A percentile compares a stretch with the other conserved stretches of the same genome.
phyloP scores from a whole-genome alignment of 345 rosid genomes.

The Clarkia xantiana region DNA sequence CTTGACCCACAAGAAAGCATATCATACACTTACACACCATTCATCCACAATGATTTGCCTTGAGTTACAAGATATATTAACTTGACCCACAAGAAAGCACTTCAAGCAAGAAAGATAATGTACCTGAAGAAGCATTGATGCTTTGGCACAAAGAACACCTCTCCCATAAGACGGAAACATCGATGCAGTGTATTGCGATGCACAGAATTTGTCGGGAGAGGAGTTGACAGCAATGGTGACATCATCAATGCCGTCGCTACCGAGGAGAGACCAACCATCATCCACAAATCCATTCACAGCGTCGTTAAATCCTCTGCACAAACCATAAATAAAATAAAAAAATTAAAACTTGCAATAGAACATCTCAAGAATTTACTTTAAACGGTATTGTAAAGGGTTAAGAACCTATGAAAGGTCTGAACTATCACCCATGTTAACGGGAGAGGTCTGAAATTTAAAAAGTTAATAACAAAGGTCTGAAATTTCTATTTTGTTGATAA shows the following conservation, averaged over 20 bases:
- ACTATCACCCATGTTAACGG: no score
- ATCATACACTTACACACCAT: no score
- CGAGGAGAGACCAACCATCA: slow-evolving; percentile 88
- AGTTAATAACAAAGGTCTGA: no score
- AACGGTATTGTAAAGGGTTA: no score
- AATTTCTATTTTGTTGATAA: no score
- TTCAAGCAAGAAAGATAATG: background rate
- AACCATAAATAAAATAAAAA: background rate
- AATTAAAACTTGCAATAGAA: background rate
- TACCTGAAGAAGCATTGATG: slow-evolving; percentile 92
- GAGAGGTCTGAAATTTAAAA: no score
- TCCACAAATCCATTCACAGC: slow-evolving; percentile 86
- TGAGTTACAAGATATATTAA: background rate
- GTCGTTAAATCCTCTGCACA: slow-evolving; percentile 82
- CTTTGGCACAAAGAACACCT: slow-evolving; percentile 92
- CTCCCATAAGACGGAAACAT: slow-evolving; percentile 71
- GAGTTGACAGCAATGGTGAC: slow-evolving; percentile 65
- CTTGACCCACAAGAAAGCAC: background rate
- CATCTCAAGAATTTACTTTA: no score
- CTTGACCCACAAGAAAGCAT: background rate
- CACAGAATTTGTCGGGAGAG: slow-evolving; percentile 56
- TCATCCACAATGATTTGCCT: slow-evolving; percentile 9
- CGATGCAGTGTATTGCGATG: slow-evolving; percentile 48
- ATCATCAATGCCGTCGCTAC: slow-evolving; percentile 76
- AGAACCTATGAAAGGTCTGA: no score